Base-by-base conservation (phyloP, 805 yeast species). In the Metschnikowia santaceciliae region DNA sequence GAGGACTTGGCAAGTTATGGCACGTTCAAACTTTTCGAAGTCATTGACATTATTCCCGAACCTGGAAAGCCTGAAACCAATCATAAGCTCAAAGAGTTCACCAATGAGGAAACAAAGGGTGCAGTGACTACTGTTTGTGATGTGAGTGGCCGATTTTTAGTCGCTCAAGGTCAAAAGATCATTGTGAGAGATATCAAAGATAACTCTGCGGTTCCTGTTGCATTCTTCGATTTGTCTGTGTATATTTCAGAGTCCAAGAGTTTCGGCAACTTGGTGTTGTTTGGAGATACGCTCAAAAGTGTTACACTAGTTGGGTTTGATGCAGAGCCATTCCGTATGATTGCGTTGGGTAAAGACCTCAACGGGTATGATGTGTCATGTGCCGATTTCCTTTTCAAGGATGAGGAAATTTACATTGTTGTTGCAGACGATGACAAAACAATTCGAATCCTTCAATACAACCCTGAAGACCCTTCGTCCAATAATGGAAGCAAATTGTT, bases 301-400 rank as follows among this genome's bases (percentile, higher is more conserved):
- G 75, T 89, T 3, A 83, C 90, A 74, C 74, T 94, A 50, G 83
- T 84, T 30, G 97, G 97, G 1, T 91, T 90, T 69, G 96, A 90
- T 65, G 92, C 95, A 2, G 97, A 92, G 61, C 99, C 99, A 0
- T 91, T 88, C 65, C 73, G 97, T 56, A 83, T 92, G 84, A 74
- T 90, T 15, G 67, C 79, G 51, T 66, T 94, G 47, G 91, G 96
- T 7, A 88, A 86, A 62, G 96, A 91, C 64, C 74, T 80, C 19
- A 76, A 80, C 23, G 67, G 77, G 17, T 71, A 86, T 41, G 86
- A 83, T 60, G 85, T 87, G 0, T 74, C 78, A 41, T 76, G 85
- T 52, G 81, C 87, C n/a, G 97, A 91, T 53, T 90, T 91, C 62
- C 67, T 88, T 23, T 80, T 83, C 14, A 78, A 82, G 50, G 87